Base-by-base conservation (phyloP, 345 rosid genomes). In the Cardamine resedifolia region DNA sequence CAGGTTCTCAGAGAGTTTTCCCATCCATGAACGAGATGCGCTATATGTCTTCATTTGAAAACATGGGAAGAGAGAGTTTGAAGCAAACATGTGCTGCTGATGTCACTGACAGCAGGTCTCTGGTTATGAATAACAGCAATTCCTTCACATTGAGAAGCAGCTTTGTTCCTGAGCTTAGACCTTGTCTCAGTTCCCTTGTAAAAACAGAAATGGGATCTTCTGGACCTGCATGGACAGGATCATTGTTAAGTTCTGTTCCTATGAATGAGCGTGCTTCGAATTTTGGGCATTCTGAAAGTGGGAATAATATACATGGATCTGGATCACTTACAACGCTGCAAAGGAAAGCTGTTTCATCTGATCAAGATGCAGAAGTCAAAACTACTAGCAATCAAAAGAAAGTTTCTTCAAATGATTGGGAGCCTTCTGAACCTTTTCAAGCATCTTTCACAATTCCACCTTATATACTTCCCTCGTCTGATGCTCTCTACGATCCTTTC, bases 361-460 rank as follows among this genome's bases (percentile, higher is more conserved):
- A 61, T 71, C 64, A 80, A 55, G 84, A 79, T 49, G 80, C 57
- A 47, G 86, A 70, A 75, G 70, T 28, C 28, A 65, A 75, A 68
- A 55, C 58, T 64, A 75, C 81, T 44, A 72, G 83, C 55, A 45
- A 65, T 62, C 80, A 73, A 73, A 77, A 72, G 72, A 79, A 78
- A 38, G 48, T 79, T 75, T 77, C 83, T 62, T 81, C 89, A 41
- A 74, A 83, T 82, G 87, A 87, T 75, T 95, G 99, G 99, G 96
- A 87, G 58, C 93, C 91, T 43, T 95, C 99, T 28, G 82, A 85
- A 59, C 96, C 97, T 55, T 95, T 95, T 78, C 83, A 56, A 55
- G 86, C 97, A 6, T 89, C 96, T 36, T 87, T 90, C 69, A 59
- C 78, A 23, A 75, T 88, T 41, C 79, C 81, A 69, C 77, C 83